Evolutionary conservation across 306 rosid genomes (phyloP), one percentile per base, ranked within the genome.

Genomic region (Datisca glomerata): DNA sequence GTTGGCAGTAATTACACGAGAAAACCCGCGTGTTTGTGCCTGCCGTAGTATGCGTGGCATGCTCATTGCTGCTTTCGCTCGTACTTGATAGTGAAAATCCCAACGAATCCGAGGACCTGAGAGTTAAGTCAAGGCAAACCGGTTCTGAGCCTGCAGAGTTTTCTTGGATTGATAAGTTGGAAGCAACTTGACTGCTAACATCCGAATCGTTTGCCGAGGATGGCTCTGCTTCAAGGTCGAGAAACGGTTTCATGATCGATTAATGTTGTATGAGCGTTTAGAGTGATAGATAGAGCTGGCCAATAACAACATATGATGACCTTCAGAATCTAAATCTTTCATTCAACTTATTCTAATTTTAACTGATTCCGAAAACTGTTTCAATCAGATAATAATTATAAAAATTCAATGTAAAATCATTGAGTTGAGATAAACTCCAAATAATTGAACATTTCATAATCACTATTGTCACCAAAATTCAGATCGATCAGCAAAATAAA

Each of bases 1-100:
- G 74, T 53, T 75, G 91, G 21, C 96, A 86, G 73, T 81, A 86
- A 46, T 81, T 86, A 74, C 96, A 86, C 16, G 94, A 56, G 61
- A 78, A 86, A 16, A 81, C 84, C 47, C 92, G 54, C 1, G 79
- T 65, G 11, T 20, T 28, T 43, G 60, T 64, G 12, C 74, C 51
- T 16, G 75, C 28, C 7, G 70, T 67, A n/a, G 68, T 53, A 41
- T 60, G 76, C 33, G 25, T 15, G 3, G 76, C 68, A 35, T 76
- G 78, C 18, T 78, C 91, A 11, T 78, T 81, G 58, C 92, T 81
- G 27, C 96, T 86, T 68, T 81, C 96, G 18, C 84, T 78, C 4
- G 96, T 81, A 74, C 79, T 78, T 27, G 92, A 78, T 66, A 86
- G 59, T 41, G 92, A 70, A 52, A 80, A 57, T 51, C 81, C 86